phyloP scores from a whole-genome alignment of 441 rosid genomes.

The Corymbia calophylla region DNA sequence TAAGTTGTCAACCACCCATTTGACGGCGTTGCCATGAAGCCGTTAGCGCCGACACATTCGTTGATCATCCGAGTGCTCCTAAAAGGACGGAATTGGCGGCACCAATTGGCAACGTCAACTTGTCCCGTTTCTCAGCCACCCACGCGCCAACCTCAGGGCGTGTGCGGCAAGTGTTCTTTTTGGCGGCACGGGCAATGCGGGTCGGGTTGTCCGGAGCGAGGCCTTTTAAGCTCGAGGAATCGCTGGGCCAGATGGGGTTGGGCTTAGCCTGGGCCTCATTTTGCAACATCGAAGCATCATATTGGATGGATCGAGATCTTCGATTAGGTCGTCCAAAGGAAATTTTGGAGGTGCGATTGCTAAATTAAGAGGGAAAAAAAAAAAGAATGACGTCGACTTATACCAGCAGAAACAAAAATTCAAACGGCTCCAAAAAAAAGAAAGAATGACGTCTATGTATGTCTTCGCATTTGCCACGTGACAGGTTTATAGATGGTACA shows the following conservation, averaged over 20 bases:
- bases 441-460: neutral
- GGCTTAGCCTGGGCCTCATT: accelerated
- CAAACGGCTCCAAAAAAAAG: neutral
- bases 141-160: neutral
- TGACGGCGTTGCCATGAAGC: neutral
- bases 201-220: neutral
- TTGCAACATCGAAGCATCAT: too few relatives aligned
- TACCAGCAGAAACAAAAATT: too few relatives aligned
- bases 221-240: neutral
- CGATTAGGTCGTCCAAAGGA: too few relatives aligned
- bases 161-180: neutral
- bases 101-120: neutral
- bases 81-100: neutral
- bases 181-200: neutral
- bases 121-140: neutral
- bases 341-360: too few relatives aligned
- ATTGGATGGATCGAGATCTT: too few relatives aligned
- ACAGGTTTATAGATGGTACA: neutral
- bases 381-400: too few relatives aligned
- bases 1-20: neutral
- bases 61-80: neutral
- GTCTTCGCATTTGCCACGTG: too few relatives aligned
- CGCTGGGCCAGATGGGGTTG: neutral
- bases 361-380: too few relatives aligned
- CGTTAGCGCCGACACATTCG: neutral